Conservation (phyloP, 2,329 filamentous ascomycete species). For the Neophaeococcomyces aloes region DNA sequence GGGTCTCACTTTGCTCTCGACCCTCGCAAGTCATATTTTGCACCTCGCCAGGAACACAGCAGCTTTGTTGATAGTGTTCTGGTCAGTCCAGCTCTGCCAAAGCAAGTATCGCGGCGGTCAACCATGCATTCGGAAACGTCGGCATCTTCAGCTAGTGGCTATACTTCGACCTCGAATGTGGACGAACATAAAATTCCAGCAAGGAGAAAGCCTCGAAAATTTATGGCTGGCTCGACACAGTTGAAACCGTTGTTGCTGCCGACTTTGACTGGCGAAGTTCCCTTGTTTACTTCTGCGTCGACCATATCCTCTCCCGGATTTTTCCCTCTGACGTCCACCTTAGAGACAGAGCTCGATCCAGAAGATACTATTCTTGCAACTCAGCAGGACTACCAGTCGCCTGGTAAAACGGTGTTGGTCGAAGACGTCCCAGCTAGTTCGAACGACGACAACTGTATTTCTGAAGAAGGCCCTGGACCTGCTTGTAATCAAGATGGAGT, state of each 20-base stretch:
- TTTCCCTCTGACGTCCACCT: neutral
- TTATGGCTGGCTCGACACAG: constrained; percentile 27
- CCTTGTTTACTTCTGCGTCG: constrained; percentile 13
- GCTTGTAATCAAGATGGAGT: neutral
- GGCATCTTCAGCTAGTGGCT: constrained; percentile 6
- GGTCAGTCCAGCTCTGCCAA: neutral
- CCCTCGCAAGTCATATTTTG: neutral
- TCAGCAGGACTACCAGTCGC: neutral
- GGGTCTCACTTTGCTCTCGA: neutral
- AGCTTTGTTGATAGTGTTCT: neutral
- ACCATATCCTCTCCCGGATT: constrained; percentile 14
- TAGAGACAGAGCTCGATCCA: neutral
- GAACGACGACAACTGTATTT: neutral
- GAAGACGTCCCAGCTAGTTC: too few species aligned
- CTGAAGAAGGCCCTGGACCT: constrained; percentile 2
- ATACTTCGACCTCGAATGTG: too few species aligned
- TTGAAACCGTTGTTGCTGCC: constrained; percentile 28
- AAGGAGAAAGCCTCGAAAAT: constrained; percentile 27
- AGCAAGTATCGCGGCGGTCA: neutral
- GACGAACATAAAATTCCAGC: constrained; percentile 8
- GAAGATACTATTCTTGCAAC: constrained; percentile 1
- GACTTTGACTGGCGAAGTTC: constrained; percentile 18
- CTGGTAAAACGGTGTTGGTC: neutral
- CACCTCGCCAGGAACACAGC: neutral
- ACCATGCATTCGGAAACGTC: constrained; percentile 6